Evolutionary conservation across 768 basidiomycete species (phyloP).

Genomic region (Russula griseocarnosa): DNA sequence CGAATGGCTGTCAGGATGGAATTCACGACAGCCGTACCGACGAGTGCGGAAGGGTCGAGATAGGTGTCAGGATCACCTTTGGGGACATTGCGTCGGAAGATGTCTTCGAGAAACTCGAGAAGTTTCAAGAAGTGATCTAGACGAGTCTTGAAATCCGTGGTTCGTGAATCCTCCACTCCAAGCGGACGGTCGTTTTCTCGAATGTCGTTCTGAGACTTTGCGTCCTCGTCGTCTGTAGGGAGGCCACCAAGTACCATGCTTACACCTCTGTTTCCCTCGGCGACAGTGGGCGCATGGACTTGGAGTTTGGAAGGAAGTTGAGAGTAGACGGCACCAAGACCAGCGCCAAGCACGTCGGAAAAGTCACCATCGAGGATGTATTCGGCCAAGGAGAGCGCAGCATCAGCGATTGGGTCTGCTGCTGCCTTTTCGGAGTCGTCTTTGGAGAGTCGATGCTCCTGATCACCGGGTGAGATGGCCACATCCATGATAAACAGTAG

Average conservation of each 20-base stretch:
- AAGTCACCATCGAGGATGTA: conserved; percentile 97
- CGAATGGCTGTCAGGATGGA: conserved; percentile 80
- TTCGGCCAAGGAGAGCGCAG: conserved; percentile 82
- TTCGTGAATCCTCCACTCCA: conserved; percentile 75
- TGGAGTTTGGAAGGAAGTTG: conserved; percentile 83
- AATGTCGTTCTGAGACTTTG: conserved; percentile 46
- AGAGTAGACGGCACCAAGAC: conserved; percentile 89
- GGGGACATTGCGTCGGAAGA: conserved; percentile 62
- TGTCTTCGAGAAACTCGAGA: conserved; percentile 88
- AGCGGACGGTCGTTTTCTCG: conserved; percentile 51
- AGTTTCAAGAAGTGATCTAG: conserved; percentile 88
- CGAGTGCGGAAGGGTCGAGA: conserved; percentile 56
- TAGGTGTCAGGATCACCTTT: conserved; percentile 40
- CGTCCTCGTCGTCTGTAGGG: conserved; percentile 52
- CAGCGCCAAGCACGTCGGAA: conserved; percentile 93
- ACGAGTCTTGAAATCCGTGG: conserved; percentile 68
- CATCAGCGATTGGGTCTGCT: conserved; percentile 74
- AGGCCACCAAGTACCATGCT: conserved; percentile 74
- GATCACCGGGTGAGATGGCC: conserved; percentile 78
- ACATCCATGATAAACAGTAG: conserved; percentile 94
- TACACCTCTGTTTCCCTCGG: conserved; percentile 41
- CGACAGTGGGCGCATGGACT: conserved; percentile 47
- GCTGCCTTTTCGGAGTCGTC: conserved; percentile 33
- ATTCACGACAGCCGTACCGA: conserved; percentile 78
- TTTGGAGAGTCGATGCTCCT: conserved; percentile 40